Percentiles rank a stretch among this genome's conserved stretches.
Conservation (phyloP, 2,329 filamentous ascomycete genomes). For the Monosporascus sp. region DNA sequence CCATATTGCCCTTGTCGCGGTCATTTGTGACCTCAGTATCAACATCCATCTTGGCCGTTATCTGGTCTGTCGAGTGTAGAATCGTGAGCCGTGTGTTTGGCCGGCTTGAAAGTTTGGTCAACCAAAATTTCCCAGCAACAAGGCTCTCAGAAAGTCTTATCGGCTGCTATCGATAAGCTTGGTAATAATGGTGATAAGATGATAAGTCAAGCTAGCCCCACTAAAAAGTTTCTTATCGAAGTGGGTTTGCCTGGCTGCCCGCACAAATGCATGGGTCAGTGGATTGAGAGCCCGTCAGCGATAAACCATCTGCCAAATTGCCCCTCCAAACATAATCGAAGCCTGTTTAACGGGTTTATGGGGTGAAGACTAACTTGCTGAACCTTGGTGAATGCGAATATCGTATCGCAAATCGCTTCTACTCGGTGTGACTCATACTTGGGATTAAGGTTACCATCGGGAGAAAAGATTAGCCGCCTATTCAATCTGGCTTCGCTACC, state of each 20-base stretch:
- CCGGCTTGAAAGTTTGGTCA: neutral
- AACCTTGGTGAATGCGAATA: too few relatives aligned
- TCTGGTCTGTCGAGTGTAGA: neutral
- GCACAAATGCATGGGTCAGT: neutral
- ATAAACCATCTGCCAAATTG: neutral
- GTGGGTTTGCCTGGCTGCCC: neutral
- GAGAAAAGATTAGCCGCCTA: neutral
- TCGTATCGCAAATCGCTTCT: too few relatives aligned
- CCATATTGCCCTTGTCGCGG: conserved; percentile 27
- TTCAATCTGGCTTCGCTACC: conserved; percentile 65
- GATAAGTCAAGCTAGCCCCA: conserved; percentile 9
- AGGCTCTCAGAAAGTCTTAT: neutral
- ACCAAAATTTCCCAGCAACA: conserved; percentile 13
- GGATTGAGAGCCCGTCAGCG: neutral
- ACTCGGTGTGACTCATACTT: too few relatives aligned
- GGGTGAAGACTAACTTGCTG: too few relatives aligned
- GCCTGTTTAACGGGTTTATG: neutral
- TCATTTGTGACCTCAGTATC: conserved; percentile 17
- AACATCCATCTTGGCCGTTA: conserved; percentile 19
- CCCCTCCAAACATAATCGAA: neutral
- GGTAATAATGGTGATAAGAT: neutral
- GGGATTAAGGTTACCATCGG: too few relatives aligned
- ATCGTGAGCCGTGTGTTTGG: neutral
- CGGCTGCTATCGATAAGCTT: neutral
- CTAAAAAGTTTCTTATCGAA: conserved; percentile 8